These are phyloP conservation scores for Pseudocercospora cruenta DNA, from an alignment of 2,329 filamentous ascomycete species.

Conservation along the genomic window DNA sequence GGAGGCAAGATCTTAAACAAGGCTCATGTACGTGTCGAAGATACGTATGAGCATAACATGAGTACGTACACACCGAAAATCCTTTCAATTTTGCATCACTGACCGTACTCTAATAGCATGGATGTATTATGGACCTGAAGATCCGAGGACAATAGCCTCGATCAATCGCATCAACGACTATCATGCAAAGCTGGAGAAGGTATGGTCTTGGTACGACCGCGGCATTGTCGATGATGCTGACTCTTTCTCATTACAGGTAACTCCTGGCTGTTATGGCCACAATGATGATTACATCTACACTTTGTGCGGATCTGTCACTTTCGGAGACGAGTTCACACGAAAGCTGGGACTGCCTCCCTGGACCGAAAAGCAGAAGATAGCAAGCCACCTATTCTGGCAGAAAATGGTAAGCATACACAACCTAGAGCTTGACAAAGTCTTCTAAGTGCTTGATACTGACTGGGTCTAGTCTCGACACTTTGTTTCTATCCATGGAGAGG, in stretches of 20 bases:
- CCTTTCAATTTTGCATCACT: not conserved
- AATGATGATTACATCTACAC: slow-evolving; percentile 13
- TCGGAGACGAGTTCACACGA: slow-evolving; percentile 5
- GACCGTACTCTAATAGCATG: too few species aligned
- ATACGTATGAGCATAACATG: not conserved
- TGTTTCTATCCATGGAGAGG: not conserved
- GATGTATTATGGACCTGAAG: not conserved
- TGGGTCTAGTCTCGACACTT: not conserved
- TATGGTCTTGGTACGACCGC: not conserved
- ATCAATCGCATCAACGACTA: slow-evolving; percentile 10
- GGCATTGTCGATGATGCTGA: not conserved
- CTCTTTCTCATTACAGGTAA: not conserved
- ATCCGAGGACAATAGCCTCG: not conserved
- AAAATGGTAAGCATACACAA: not conserved
- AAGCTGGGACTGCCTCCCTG: slow-evolving; percentile 1
- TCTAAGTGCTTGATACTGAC: not conserved
- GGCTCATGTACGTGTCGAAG: slow-evolving; percentile 3
- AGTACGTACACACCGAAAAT: not conserved
- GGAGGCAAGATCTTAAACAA: slow-evolving; percentile 9
- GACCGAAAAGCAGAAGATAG: slow-evolving; percentile 3
- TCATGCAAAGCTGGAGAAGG: slow-evolving; percentile 9
- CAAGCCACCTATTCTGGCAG: not conserved
- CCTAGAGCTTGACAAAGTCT: not conserved
- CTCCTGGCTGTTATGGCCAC: slow-evolving; percentile 10
- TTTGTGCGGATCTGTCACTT: not conserved